These are phyloP conservation scores for Candida namnaoensis DNA, from an alignment of 805 yeast species.

Conservation along the genomic window DNA sequence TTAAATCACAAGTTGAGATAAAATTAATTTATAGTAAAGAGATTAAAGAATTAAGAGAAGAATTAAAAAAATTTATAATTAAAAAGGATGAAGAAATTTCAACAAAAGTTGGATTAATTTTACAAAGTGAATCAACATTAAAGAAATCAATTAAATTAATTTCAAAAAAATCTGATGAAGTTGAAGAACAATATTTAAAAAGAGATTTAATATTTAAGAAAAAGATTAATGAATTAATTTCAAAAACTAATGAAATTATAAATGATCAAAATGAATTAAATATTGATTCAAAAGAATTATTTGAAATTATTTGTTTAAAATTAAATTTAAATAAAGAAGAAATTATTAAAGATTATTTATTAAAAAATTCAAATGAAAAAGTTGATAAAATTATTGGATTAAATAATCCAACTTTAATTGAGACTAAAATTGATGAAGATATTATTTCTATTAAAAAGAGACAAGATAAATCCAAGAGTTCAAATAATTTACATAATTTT, in stretches of 20 bases:
- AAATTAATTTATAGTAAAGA: slow-evolving; percentile 38
- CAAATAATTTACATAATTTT: too few species aligned
- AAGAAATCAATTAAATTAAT: slow-evolving; percentile 40
- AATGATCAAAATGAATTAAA: slow-evolving; percentile 35
- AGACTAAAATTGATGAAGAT: too few species aligned
- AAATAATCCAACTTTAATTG: too few species aligned
- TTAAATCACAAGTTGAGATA: slow-evolving; percentile 42
- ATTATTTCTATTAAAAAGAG: slow-evolving; percentile 7
- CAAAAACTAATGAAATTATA: slow-evolving; percentile 38
- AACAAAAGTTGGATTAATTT: slow-evolving; percentile 27
- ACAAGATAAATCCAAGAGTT: slow-evolving; percentile 2
- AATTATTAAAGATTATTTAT: slow-evolving; percentile 20
- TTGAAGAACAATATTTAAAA: slow-evolving; percentile 40
- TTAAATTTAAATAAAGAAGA: slow-evolving; percentile 16
- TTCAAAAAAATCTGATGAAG: slow-evolving; percentile 33
- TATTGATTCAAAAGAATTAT: slow-evolving; percentile 35
- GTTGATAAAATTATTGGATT: too few species aligned
- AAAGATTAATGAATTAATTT: slow-evolving; percentile 33
- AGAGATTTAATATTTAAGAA: slow-evolving; percentile 36
- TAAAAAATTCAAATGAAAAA: slow-evolving; percentile 4
- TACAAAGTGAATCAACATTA: slow-evolving; percentile 39
- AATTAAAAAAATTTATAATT: slow-evolving; percentile 28
- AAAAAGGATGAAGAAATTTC: slow-evolving; percentile 26
- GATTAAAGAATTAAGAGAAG: slow-evolving; percentile 26
- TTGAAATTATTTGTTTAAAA: slow-evolving; percentile 29